Evolutionary conservation across 2,329 filamentous ascomycete species (phyloP), one percentile per base, ranked within the genome.

Genomic region (Apiospora sp.): DNA sequence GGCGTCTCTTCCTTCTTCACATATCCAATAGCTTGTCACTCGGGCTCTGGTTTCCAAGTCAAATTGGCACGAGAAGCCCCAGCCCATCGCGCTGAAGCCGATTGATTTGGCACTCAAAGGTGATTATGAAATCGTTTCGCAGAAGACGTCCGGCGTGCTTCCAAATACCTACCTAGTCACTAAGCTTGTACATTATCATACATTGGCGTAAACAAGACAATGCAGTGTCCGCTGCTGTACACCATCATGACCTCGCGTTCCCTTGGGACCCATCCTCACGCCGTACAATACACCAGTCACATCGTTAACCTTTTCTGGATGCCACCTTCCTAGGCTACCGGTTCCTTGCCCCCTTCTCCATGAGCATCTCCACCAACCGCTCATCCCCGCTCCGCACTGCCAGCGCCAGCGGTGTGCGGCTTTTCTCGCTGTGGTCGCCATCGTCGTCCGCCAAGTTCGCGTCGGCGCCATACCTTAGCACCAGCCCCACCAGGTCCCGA

Each of bases 281-380:
- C 19, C 8, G 7, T 34, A 41, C 30, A 64, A 41, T 8, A 41
- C 12, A 34, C 30, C 1, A 10, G 22, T 13, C 1, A 64, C 37
- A 30, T 14, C 34, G 2, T 14, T 58, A 37, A 22, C 16, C 13
- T 37, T 58, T 10, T 41, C 10, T 1, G 10, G 10, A 10, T 41
- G 37, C 37, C 37, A 14, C 54, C 27, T 27, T 34, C 19, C n/a
- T 10, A n/a, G 30, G 2, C 19, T 41, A 34, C 19, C 58, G 0
- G 64, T 46, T 10, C 30, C 68, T 61, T 8, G 73, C 74, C n/a
- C 74, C 73, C 12, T 73, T 67, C 46, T 70, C 16, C 7, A 83
- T 71, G 3, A 83, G 75, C 12, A 83, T 64, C n/a, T 75, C 71
- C 0, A 77, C 78, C 3, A 82, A 73, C 4, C 80, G 80, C 16